Percentiles rank a stretch among this genome's conserved stretches.
These are phyloP conservation scores for Kodamaea fungicola DNA, from an alignment of 1,139 yeast genomes.

Conservation along the genomic window DNA sequence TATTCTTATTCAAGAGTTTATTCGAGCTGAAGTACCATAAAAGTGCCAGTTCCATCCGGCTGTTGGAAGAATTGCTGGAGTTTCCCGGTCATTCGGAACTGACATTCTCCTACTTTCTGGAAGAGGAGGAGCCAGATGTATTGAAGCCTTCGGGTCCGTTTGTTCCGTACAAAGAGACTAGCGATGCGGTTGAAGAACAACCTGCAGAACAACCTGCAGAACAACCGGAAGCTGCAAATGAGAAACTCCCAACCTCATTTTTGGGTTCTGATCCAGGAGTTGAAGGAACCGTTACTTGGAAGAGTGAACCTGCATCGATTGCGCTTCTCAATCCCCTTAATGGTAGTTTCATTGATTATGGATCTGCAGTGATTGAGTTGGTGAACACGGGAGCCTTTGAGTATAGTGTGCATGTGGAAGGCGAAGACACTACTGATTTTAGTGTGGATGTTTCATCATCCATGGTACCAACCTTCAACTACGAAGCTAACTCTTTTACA, in stretches of 20 bases:
- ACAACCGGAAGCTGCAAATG: no score
- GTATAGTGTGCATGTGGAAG: neutral
- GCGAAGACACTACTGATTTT: no score
- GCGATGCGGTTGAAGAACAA: no score
- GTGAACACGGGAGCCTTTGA: neutral
- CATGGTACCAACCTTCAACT: constrained; percentile 65
- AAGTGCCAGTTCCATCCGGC: constrained; percentile 46
- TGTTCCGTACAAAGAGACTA: no score
- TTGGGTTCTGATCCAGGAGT: no score
- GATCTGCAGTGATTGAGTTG: neutral
- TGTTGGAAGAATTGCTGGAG: constrained; percentile 49
- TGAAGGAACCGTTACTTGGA: no score
- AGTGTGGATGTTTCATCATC: neutral
- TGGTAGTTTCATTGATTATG: no score
- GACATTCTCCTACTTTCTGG: constrained; percentile 1
- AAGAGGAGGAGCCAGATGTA: constrained; percentile 1
- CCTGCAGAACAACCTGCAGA: no score
- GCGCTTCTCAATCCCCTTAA: no score
- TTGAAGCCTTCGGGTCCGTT: no score
- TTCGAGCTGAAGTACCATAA: constrained; percentile 72
- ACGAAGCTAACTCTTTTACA: constrained; percentile 54
- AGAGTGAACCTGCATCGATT: no score
- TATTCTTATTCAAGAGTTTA: constrained; percentile 62
- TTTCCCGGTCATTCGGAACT: constrained; percentile 28
- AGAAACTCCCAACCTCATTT: no score